Percentiles rank a stretch among this genome's conserved stretches.
Conservation (phyloP, 2,329 filamentous ascomycete genomes). For the Calonectria crousiana region DNA sequence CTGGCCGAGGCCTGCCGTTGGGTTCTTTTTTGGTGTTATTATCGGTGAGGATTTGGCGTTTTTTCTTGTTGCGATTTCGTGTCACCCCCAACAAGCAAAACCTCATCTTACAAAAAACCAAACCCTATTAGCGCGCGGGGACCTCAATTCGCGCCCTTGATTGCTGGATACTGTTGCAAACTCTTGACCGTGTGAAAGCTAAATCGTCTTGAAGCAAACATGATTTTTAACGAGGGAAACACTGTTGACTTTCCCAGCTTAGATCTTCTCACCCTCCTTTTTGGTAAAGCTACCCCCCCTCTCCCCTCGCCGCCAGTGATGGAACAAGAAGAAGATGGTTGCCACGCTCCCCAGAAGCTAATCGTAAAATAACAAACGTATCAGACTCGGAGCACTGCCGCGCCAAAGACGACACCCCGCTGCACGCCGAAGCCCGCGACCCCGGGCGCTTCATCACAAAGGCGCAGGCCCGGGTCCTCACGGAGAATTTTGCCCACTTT, state of each 20-base stretch:
- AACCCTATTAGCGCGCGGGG: neutral
- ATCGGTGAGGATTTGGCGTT: neutral
- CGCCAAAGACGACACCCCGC: constrained; percentile 59
- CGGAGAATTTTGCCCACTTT: constrained; percentile 66
- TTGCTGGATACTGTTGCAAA: neutral
- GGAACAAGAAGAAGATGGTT: neutral
- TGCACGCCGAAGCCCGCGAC: constrained; percentile 70
- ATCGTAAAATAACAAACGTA: neutral
- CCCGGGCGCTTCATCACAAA: constrained; percentile 67
- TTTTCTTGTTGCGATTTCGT: neutral
- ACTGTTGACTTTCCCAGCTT: constrained; percentile 51
- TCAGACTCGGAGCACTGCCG: constrained; percentile 51
- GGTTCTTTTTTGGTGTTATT: neutral
- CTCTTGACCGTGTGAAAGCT: neutral
- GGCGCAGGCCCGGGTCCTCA: constrained; percentile 59
- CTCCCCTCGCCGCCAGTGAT: too few relatives aligned
- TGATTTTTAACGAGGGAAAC: constrained; percentile 53
- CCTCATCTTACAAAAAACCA: neutral
- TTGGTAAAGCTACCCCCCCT: constrained; percentile 49
- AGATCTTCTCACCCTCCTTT: constrained; percentile 58
- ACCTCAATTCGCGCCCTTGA: neutral
- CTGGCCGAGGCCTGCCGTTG: neutral
- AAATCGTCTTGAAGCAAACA: constrained; percentile 16
- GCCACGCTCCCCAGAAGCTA: neutral
- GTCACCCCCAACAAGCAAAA: neutral